These are phyloP conservation scores for Jackrogersella multiformis DNA, from an alignment of 495 filamentous ascomycete genomes.

Conservation along the genomic window DNA sequence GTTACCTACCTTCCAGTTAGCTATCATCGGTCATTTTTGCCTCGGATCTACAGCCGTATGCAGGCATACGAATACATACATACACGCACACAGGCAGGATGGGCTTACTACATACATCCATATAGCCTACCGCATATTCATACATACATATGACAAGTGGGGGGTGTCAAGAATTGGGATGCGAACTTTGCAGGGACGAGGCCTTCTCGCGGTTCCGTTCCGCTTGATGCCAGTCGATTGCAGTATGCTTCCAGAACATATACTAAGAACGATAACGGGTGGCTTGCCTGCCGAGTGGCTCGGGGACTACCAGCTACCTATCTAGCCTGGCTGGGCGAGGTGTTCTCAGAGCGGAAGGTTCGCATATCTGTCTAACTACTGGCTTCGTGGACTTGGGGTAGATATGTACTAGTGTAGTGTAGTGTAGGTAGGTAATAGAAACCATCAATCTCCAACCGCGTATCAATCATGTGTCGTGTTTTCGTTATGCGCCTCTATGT, in stretches of 20 bases:
- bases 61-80: slow-evolving; percentile 1
- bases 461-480: slow-evolving; percentile 3
- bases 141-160: slow-evolving; percentile 13
- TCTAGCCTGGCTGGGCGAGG: not conserved
- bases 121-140: too few relatives aligned
- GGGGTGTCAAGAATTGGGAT: slow-evolving; percentile 4
- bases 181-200: slow-evolving; percentile 18
- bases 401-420: too few relatives aligned
- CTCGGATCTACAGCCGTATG: slow-evolving; percentile 31
- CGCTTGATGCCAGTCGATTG: not conserved
- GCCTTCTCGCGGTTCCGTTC: not conserved
- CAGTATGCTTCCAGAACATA: slow-evolving; percentile 5
- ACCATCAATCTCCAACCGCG: not conserved
- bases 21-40: slow-evolving; percentile 24
- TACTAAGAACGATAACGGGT: slow-evolving; percentile 2
- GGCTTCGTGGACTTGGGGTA: not conserved
- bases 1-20: not conserved
- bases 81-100: not conserved
- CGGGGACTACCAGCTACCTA: not conserved
- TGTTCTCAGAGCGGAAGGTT: not conserved
- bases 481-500: not conserved
- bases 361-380: not conserved
- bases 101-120: slow-evolving; percentile 28
- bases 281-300: not conserved
- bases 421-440: too few relatives aligned